phyloP scores from a whole-genome alignment of 1,284 basidiomycete species.

The Vanrija sp. region DNA sequence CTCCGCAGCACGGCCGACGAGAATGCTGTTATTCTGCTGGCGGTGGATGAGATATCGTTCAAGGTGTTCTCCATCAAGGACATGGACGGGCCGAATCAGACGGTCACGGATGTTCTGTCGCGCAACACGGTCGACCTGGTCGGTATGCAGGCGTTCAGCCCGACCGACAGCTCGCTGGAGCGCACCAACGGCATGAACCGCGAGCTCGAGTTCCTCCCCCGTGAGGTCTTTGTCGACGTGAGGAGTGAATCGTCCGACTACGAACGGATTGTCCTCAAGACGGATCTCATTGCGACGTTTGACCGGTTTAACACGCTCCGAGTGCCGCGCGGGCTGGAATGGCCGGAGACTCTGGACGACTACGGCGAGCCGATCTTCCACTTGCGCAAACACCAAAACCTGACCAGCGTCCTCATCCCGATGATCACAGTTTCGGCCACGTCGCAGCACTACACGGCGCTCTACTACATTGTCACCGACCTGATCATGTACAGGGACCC shows the following conservation, averaged over 20 bases:
- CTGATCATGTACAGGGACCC: slow-evolving; percentile 85
- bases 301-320: slow-evolving; percentile 94
- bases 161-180: slow-evolving; percentile 48
- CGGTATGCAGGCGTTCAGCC: slow-evolving; percentile 85
- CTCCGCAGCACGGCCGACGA: slow-evolving; percentile 63
- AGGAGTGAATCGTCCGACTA: slow-evolving; percentile 76
- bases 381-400: slow-evolving; percentile 76
- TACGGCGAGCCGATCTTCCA: slow-evolving; percentile 57
- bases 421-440: slow-evolving; percentile 85
- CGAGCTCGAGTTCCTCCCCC: slow-evolving; percentile 60
- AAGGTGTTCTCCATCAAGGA: slow-evolving; percentile 82
- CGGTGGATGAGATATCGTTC: slow-evolving; percentile 76
- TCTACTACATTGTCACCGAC: slow-evolving; percentile 84
- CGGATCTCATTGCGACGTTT: slow-evolving; percentile 78
- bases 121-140: slow-evolving; percentile 70
- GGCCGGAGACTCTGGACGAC: slow-evolving; percentile 43
- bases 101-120: slow-evolving; percentile 80
- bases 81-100: slow-evolving; percentile 68
- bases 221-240: slow-evolving; percentile 82
- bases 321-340: slow-evolving; percentile 63
- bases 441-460: slow-evolving; percentile 76
- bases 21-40: slow-evolving; percentile 69
- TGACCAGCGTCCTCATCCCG: slow-evolving; percentile 74
- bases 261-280: slow-evolving; percentile 84
- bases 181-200: slow-evolving; percentile 1